phyloP scores from a whole-genome alignment of 164 flowering plant genomes.

The Pachysandra terminalis region DNA sequence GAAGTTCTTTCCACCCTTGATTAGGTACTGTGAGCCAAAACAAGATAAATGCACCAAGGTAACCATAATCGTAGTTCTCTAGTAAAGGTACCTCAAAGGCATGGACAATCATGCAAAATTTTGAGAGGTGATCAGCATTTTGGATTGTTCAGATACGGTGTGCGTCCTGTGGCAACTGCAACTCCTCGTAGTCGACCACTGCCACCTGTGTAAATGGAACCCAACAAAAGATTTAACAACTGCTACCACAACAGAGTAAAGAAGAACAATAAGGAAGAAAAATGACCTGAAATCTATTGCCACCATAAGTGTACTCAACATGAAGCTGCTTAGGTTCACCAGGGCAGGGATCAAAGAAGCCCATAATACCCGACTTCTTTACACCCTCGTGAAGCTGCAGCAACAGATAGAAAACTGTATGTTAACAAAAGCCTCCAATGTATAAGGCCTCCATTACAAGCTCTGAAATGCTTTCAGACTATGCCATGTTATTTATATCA shows the following conservation, averaged over 20 bases:
- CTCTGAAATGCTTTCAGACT: neutral
- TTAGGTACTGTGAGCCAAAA: no score
- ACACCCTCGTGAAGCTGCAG: slow-evolving; percentile 92
- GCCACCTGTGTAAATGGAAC: slow-evolving; percentile 34
- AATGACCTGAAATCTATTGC: slow-evolving; percentile 57
- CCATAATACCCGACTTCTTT: slow-evolving; percentile 97
- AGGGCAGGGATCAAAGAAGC: slow-evolving; percentile 94
- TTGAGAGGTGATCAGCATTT: slow-evolving; percentile 16
- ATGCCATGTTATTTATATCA: neutral
- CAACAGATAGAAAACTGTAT: slow-evolving; percentile 9
- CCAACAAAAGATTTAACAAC: slow-evolving; percentile 1
- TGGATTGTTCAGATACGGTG: slow-evolving; percentile 35
- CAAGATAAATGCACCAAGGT: neutral
- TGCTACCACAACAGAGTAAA: neutral
- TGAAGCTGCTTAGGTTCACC: slow-evolving; percentile 73
- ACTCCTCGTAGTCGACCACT: slow-evolving; percentile 56
- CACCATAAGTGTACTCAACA: slow-evolving; percentile 63
- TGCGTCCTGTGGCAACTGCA: slow-evolving; percentile 51
- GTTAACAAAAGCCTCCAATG: neutral
- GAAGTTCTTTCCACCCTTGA: neutral
- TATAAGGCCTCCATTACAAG: no score
- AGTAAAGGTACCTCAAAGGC: slow-evolving; percentile 10
- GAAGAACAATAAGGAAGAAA: neutral
- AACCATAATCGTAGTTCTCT: neutral
- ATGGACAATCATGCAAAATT: slow-evolving; percentile 33